Conservation (phyloP, 2,329 filamentous ascomycete genomes). For the Pseudogymnoascus sp. region DNA sequence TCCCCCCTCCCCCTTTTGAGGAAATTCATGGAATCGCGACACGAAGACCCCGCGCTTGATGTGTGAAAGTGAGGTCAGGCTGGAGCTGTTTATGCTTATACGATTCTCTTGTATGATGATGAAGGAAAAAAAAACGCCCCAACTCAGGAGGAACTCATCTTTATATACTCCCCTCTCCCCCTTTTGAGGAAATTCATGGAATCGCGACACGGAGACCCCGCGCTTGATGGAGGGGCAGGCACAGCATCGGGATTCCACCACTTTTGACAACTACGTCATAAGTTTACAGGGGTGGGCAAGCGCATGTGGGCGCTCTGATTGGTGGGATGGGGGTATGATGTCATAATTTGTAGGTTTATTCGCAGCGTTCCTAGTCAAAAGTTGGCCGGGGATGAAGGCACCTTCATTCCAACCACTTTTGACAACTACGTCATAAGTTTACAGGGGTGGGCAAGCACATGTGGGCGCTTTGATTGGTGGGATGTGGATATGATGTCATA, state of each 20-base stretch:
- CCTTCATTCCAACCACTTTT: too few species aligned
- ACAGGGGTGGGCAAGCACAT: not conserved
- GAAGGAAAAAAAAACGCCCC: not conserved
- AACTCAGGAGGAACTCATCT: not conserved
- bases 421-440: not conserved
- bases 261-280: not conserved
- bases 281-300: not conserved
- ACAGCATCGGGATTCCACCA: not conserved
- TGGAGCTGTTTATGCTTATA: too few species aligned
- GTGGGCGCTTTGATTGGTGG: not conserved
- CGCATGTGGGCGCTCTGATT: not conserved
- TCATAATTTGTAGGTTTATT: not conserved
- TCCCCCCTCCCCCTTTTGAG: not conserved
- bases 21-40: constrained; percentile 4
- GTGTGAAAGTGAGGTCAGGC: too few species aligned
- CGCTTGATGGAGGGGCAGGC: constrained; percentile 2
- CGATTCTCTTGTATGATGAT: not conserved
- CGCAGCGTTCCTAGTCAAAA: too few species aligned
- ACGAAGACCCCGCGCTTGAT: not conserved
- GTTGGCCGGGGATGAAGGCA: too few species aligned
- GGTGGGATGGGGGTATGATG: not conserved
- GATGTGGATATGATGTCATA: not conserved
- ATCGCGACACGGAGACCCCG: not conserved
- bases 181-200: not conserved
- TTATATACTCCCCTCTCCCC: not conserved